Conservation (phyloP, 345 rosid species). For the Gossypium bickii region DNA sequence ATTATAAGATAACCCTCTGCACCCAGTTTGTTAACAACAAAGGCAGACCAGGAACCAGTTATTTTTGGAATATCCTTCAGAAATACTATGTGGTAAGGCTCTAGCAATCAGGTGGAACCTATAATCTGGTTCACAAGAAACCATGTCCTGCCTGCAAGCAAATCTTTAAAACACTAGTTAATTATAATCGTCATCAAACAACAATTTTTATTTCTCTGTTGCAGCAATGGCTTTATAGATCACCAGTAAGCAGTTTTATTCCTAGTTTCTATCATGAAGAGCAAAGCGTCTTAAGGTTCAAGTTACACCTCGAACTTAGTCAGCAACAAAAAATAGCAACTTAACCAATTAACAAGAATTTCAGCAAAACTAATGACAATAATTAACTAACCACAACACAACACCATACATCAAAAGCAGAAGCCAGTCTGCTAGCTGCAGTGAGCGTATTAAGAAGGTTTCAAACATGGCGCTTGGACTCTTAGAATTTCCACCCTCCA, state of each 20-base stretch:
- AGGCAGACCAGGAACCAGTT: not conserved
- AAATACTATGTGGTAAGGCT: not conserved
- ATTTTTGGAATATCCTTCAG: not conserved
- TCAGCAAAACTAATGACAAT: not conserved
- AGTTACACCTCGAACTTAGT: too few species aligned
- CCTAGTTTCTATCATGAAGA: not conserved
- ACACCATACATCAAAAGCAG: not conserved
- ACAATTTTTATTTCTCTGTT: not conserved
- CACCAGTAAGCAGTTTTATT: not conserved
- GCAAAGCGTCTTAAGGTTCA: not conserved
- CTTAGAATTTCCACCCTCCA: not conserved
- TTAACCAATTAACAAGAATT: not conserved
- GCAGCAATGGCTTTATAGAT: not conserved
- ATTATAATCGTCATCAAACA: not conserved
- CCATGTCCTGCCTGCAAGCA: not conserved
- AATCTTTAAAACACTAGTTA: not conserved
- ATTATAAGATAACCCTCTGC: not conserved
- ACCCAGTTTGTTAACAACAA: conserved; percentile 1
- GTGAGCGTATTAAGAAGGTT: not conserved
- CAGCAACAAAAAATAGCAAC: not conserved
- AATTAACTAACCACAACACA: not conserved
- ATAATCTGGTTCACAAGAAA: not conserved
- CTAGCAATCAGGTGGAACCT: not conserved
- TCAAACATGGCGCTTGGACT: not conserved
- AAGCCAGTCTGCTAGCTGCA: not conserved